phyloP scores from a whole-genome alignment of 768 basidiomycete species.

The Mycena galopus region DNA sequence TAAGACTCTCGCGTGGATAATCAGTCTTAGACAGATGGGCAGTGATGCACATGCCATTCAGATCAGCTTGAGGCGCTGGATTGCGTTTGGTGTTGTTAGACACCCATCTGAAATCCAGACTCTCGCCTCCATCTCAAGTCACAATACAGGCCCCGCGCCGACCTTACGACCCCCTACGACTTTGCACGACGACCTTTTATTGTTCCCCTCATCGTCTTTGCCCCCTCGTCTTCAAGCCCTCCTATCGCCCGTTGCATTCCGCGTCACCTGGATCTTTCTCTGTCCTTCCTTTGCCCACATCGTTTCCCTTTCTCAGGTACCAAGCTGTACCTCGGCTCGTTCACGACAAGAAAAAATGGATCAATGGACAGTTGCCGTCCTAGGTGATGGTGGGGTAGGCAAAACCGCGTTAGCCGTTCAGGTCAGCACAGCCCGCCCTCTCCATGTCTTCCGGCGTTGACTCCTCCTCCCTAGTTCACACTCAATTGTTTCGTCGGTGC shows the following conservation, averaged over 20 bases:
- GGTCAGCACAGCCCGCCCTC: conserved; percentile 60
- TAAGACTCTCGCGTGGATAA: not conserved
- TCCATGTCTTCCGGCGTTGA: not conserved
- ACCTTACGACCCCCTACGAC: conserved; percentile 68
- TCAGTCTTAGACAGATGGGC: not conserved
- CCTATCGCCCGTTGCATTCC: conserved; percentile 37
- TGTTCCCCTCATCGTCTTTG: conserved; percentile 33
- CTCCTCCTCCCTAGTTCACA: conserved; percentile 75
- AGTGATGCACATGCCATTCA: not conserved
- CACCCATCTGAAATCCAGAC: not conserved
- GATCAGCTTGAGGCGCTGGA: not conserved
- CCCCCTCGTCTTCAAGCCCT: conserved; percentile 34
- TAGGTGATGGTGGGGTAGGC: conserved; percentile 97
- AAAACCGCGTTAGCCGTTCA: conserved; percentile 97
- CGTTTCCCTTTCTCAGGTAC: conserved; percentile 30
- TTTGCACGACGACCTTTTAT: conserved; percentile 41
- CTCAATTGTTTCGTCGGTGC: conserved; percentile 96
- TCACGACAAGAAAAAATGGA: conserved; percentile 75
- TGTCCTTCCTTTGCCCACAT: conserved; percentile 35
- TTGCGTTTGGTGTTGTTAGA: not conserved
- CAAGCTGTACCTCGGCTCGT: conserved; percentile 20
- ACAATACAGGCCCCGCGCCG: conserved; percentile 46
- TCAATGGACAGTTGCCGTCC: conserved; percentile 95
- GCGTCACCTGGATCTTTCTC: conserved; percentile 31
- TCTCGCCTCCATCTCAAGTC: conserved; percentile 31